Conservation (phyloP, 129 eudicot species). For the Daucus carota region DNA sequence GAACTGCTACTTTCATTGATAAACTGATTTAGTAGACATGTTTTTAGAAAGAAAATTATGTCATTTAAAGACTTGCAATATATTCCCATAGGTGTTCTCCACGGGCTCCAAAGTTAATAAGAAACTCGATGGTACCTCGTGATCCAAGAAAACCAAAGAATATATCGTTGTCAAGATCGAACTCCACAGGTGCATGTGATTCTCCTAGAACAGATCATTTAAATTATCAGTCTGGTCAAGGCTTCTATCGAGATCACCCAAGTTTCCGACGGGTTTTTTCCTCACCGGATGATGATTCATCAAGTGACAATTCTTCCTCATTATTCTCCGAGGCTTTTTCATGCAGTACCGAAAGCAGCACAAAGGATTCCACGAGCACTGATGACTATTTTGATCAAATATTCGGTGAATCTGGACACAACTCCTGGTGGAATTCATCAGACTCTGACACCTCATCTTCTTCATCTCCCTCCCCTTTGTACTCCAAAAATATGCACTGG, state of each 20-base stretch:
- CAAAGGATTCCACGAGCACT: slow-evolving; percentile 33
- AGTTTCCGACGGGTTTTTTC: slow-evolving; percentile 13
- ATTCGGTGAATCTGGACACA: slow-evolving; percentile 31
- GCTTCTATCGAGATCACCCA: slow-evolving; percentile 12
- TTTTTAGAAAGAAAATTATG: neutral
- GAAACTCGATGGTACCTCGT: slow-evolving; percentile 35
- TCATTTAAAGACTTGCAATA: neutral
- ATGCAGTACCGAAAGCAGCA: slow-evolving; percentile 55
- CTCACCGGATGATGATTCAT: slow-evolving; percentile 43
- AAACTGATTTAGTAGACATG: neutral
- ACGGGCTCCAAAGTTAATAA: slow-evolving; percentile 68
- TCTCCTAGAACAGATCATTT: slow-evolving; percentile 6
- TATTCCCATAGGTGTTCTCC: slow-evolving; percentile 63
- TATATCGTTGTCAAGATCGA: slow-evolving; percentile 20
- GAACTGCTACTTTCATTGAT: neutral
- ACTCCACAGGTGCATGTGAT: slow-evolving; percentile 26
- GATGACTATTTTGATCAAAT: slow-evolving; percentile 43
- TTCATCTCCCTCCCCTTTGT: slow-evolving; percentile 55
- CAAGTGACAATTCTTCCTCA: slow-evolving; percentile 56
- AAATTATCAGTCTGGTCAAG: neutral
- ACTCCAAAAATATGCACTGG: slow-evolving; percentile 35
- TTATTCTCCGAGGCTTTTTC: slow-evolving; percentile 55
- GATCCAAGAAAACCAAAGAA: slow-evolving; percentile 33
- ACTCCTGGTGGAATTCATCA: slow-evolving; percentile 33
- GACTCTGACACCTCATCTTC: slow-evolving; percentile 70